Percentiles rank a stretch among this genome's conserved stretches.
Conservation (phyloP, 805 yeast species). For the Scheffersomyces stipitis region DNA sequence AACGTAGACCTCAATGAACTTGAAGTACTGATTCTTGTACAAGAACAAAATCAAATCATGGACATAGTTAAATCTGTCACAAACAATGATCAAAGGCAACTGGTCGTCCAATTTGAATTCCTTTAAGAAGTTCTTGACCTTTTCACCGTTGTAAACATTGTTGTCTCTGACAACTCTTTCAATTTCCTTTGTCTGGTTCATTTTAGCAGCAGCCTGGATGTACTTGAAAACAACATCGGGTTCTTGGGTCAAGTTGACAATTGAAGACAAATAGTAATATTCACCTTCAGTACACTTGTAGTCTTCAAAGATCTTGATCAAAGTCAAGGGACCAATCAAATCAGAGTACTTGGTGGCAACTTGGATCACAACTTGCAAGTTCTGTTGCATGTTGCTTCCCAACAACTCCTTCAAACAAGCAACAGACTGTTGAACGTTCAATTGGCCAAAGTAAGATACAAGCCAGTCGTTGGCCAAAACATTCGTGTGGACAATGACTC, state of each 20-base stretch:
- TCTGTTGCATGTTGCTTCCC: constrained; percentile 72
- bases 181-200: constrained; percentile 89
- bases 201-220: constrained; percentile 88
- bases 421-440: constrained; percentile 90
- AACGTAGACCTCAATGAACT: constrained; percentile 95
- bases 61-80: constrained; percentile 87
- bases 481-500: constrained; percentile 86
- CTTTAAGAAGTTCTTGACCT: constrained; percentile 94
- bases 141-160: constrained; percentile 92
- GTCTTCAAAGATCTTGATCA: constrained; percentile 91
- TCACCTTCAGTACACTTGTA: constrained; percentile 90
- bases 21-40: constrained; percentile 93
- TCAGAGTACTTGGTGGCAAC: constrained; percentile 97
- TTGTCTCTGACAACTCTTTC: constrained; percentile 95
- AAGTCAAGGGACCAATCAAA: constrained; percentile 78
- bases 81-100: constrained; percentile 91
- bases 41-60: constrained; percentile 92
- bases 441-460: constrained; percentile 86
- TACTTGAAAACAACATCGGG: constrained; percentile 95
- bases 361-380: constrained; percentile 90
- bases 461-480: constrained; percentile 92
- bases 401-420: constrained; percentile 86
- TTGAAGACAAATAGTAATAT: constrained; percentile 88
- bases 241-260: constrained; percentile 91
- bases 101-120: constrained; percentile 94